A percentile compares a stretch with the other conserved stretches of the same genome.
Conservation (phyloP, 495 filamentous ascomycete genomes). For the Peziza echinospora region DNA sequence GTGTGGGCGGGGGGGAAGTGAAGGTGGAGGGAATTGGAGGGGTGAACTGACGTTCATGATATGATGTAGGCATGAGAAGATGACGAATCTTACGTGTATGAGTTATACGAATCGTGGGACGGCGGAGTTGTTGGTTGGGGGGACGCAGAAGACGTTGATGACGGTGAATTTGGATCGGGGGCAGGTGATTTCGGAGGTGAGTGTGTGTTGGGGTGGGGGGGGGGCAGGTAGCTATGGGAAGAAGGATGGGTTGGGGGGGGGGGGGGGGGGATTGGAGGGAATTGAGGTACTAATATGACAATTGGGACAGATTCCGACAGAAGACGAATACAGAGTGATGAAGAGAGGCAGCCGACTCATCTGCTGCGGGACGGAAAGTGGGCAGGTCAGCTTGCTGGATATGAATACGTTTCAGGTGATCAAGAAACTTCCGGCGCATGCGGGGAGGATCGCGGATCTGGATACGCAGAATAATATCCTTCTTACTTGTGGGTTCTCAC, state of each 20-base stretch:
- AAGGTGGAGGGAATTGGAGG: slow-evolving; percentile 1
- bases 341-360: slow-evolving; percentile 62
- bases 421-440: slow-evolving; percentile 74
- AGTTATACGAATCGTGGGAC: slow-evolving; percentile 72
- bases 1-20: slow-evolving; percentile 2
- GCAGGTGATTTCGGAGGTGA: slow-evolving; percentile 45
- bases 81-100: slow-evolving; percentile 77
- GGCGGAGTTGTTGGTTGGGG: slow-evolving; percentile 63
- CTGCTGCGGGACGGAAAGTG: slow-evolving; percentile 70
- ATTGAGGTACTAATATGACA: slow-evolving; percentile 1
- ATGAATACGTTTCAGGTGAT: slow-evolving; percentile 49
- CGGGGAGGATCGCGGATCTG: slow-evolving; percentile 74
- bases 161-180: slow-evolving; percentile 78
- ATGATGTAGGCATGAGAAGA: slow-evolving; percentile 37
- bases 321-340: slow-evolving; percentile 70
- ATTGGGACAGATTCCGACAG: slow-evolving; percentile 35
- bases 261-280: background rate
- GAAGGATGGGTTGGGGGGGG: background rate
- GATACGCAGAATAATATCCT: slow-evolving; percentile 80
- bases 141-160: slow-evolving; percentile 70
- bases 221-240: slow-evolving; percentile 7
- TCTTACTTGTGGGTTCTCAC: slow-evolving; percentile 83
- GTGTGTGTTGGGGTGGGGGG: slow-evolving; percentile 1
- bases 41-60: slow-evolving; percentile 2
- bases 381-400: slow-evolving; percentile 69